Evolutionary conservation across 2,329 filamentous ascomycete genomes (phyloP).

Genomic region (Zymoseptoria passerinii): DNA sequence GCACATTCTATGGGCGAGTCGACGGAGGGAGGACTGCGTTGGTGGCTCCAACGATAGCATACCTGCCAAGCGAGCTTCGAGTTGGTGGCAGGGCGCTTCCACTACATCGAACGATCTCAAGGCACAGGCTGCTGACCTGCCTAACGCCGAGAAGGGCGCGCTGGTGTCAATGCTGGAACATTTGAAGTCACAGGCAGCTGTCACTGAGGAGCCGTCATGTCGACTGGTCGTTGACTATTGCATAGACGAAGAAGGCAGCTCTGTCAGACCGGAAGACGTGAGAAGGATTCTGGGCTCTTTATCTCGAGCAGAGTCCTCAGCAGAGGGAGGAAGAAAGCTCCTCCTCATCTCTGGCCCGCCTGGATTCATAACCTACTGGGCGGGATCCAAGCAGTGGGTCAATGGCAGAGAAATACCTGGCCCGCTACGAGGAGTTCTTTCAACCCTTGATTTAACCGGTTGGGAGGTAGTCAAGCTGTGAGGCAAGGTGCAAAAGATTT

Average conservation of each 20-base stretch:
- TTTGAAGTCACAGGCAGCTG: conserved; percentile 40
- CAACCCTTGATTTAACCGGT: conserved; percentile 48
- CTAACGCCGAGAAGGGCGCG: conserved; percentile 32
- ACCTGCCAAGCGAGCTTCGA: conserved; percentile 7
- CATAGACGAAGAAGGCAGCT: conserved; percentile 68
- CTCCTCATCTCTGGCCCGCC: conserved; percentile 86
- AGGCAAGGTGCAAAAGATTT: conserved; percentile 1
- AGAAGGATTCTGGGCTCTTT: conserved; percentile 17
- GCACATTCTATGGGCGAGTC: conserved; percentile 75
- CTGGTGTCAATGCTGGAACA: conserved; percentile 56
- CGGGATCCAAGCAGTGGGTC: conserved; percentile 70
- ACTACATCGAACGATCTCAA: background rate
- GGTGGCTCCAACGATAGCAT: conserved; percentile 49
- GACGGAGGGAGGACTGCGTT: conserved; percentile 55
- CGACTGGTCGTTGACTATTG: conserved; percentile 61
- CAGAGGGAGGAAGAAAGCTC: conserved; percentile 45
- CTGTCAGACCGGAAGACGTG: conserved; percentile 45
- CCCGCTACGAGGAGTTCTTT: conserved; percentile 59
- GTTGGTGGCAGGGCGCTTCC: conserved; percentile 10
- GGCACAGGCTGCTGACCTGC: conserved; percentile 1
- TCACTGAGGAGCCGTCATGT: conserved; percentile 22
- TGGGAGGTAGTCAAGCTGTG: conserved; percentile 54
- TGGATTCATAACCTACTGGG: conserved; percentile 74
- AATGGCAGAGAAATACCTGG: conserved; percentile 69
- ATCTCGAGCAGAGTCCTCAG: conserved; percentile 20